Conservation (phyloP, 768 basidiomycete species). For the Naganishia randhawae region DNA sequence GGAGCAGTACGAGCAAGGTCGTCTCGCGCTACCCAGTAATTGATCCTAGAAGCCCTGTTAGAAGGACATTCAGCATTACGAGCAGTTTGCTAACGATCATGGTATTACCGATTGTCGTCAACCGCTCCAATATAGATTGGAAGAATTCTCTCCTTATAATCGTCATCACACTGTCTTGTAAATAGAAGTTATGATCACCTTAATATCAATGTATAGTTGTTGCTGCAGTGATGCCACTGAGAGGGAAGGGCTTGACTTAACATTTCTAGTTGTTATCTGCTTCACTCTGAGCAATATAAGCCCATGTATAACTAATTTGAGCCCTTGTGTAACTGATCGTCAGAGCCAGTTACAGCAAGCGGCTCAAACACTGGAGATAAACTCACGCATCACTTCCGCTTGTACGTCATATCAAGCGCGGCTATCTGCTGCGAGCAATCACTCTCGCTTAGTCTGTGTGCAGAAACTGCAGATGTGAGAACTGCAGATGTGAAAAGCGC, state of each 20-base stretch:
- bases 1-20: slow-evolving; percentile 32
- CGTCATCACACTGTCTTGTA: background rate
- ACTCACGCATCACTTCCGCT: too few species aligned
- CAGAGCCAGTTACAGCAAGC: too few species aligned
- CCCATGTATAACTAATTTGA: too few species aligned
- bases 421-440: too few species aligned
- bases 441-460: too few species aligned
- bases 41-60: background rate
- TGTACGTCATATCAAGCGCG: too few species aligned
- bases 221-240: background rate
- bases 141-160: background rate
- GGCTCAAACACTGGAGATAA: too few species aligned
- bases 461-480: too few species aligned
- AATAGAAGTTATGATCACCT: background rate
- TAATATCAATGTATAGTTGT: background rate
- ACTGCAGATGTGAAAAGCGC: too few species aligned
- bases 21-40: slow-evolving; percentile 30
- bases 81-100: background rate
- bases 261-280: too few species aligned
- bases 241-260: background rate
- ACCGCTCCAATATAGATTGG: background rate
- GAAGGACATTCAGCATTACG: background rate
- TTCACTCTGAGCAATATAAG: too few species aligned
- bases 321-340: too few species aligned
- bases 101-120: background rate